Percentiles rank a stretch among this genome's conserved stretches.
phyloP scores from a whole-genome alignment of 805 yeast species.

The Ogataea siamensis region DNA sequence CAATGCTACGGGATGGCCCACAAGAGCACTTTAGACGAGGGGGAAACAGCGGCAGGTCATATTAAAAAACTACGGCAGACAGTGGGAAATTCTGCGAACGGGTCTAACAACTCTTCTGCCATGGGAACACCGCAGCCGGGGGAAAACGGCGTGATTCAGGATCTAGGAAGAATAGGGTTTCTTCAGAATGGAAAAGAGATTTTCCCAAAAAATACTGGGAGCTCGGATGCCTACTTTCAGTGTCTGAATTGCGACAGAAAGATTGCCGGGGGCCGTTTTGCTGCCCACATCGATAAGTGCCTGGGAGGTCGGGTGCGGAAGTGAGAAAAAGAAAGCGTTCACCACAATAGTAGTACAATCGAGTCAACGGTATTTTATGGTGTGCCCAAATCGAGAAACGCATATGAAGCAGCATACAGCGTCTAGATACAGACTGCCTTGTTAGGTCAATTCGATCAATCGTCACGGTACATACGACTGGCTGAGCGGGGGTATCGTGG shows the following conservation, averaged over 20 bases:
- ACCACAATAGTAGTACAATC: neutral
- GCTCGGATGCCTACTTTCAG: conserved; percentile 51
- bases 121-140: conserved; percentile 25
- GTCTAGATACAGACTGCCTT: neutral
- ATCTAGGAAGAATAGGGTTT: conserved; percentile 32
- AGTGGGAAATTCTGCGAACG: conserved; percentile 11
- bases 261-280: conserved; percentile 88
- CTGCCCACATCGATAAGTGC: conserved; percentile 90
- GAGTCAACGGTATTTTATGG: neutral
- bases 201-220: conserved; percentile 20
- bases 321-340: conserved; percentile 15
- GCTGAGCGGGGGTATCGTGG: no score
- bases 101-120: conserved; percentile 19
- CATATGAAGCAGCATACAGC: neutral
- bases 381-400: neutral
- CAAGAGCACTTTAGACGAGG: conserved; percentile 26
- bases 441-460: neutral
- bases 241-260: conserved; percentile 83
- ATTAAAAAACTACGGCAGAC: conserved; percentile 14
- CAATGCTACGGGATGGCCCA: conserved; percentile 31
- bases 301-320: conserved; percentile 65
- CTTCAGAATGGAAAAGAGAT: conserved; percentile 33
- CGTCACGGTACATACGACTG: neutral
- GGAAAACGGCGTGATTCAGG: conserved; percentile 20
- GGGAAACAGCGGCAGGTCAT: conserved; percentile 13